phyloP scores from a whole-genome alignment of 176 grass and related monocot species.

The Avena eriantha region DNA sequence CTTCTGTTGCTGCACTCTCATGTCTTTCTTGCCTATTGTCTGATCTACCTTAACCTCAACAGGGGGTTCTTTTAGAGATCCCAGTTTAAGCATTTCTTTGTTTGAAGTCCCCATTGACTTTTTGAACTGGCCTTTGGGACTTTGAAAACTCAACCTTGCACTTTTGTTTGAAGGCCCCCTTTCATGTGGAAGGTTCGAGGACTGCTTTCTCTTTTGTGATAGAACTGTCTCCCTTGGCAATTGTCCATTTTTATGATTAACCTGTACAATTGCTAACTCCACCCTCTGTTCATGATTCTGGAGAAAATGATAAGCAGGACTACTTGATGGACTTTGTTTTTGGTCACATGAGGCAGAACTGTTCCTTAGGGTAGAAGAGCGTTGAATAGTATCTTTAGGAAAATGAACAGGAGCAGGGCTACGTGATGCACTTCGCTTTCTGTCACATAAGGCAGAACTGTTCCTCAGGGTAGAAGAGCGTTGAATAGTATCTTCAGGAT shows the following conservation, averaged over 20 bases:
- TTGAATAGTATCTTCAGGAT: conserved; percentile 21
- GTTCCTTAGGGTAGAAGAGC: neutral
- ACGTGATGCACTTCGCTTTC: conserved; percentile 35
- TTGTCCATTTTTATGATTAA: conserved; percentile 6
- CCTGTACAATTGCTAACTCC: neutral
- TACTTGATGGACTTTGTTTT: conserved; percentile 39
- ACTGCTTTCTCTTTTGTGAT: conserved; percentile 43
- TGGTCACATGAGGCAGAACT: neutral
- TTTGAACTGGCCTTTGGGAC: neutral
- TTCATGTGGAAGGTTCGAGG: conserved; percentile 15
- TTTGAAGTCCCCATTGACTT: neutral
- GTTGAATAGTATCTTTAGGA: neutral
- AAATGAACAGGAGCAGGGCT: conserved; percentile 30
- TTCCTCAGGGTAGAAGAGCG: neutral
- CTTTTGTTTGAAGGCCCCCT: conserved; percentile 23
- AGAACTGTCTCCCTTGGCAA: neutral
- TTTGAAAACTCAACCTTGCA: conserved; percentile 23
- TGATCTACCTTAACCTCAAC: conserved; percentile 17
- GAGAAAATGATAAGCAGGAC: conserved; percentile 27
- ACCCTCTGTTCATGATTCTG: conserved; percentile 25
- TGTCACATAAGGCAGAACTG: conserved; percentile 11
- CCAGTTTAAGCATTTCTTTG: conserved; percentile 14
- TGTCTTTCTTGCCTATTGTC: conserved; percentile 14
- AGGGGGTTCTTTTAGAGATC: conserved; percentile 7
- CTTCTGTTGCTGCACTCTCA: conserved; percentile 26